A percentile compares a stretch with the other conserved stretches of the same genome.
Conservation (phyloP, 2,329 filamentous ascomycete species). For the Phaeosphaeria sp. region DNA sequence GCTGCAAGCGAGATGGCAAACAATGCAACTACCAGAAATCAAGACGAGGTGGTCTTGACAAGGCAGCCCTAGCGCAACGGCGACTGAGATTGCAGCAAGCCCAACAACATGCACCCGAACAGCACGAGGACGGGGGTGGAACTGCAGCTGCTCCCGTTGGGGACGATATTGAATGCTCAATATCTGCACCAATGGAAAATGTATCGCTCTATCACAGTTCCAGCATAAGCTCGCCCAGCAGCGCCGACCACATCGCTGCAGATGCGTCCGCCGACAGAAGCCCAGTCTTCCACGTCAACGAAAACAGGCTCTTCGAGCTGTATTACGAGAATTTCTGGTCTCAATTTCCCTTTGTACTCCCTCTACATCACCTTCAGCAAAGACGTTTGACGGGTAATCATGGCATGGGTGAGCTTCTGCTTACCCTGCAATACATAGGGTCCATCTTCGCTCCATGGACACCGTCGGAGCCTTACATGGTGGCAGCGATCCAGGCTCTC, state of each 20-base stretch:
- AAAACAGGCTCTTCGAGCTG: conserved; percentile 37
- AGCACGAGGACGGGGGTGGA: conserved; percentile 5
- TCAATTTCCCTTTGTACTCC: conserved; percentile 62
- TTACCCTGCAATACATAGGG: conserved; percentile 41
- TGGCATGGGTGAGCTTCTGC: conserved; percentile 28
- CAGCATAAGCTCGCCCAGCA: conserved; percentile 3
- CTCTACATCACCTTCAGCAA: conserved; percentile 49
- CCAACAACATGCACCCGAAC: conserved; percentile 20
- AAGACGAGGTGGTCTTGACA: conserved; percentile 42
- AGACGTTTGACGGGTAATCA: conserved; percentile 24
- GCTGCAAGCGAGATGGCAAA: conserved; percentile 42
- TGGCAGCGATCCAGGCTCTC: conserved; percentile 28
- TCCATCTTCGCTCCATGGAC: conserved; percentile 43
- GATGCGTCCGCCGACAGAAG: conserved; percentile 8
- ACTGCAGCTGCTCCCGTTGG: neutral
- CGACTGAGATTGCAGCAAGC: conserved; percentile 33
- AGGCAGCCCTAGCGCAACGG: conserved; percentile 39
- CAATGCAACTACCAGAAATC: conserved; percentile 43
- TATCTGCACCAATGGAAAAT: conserved; percentile 1
- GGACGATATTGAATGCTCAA: neutral
- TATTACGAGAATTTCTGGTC: conserved; percentile 58
- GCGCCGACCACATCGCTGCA: conserved; percentile 9
- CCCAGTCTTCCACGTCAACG: conserved; percentile 31
- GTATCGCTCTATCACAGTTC: neutral
- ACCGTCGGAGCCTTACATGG: conserved; percentile 34